phyloP scores from a whole-genome alignment of 148 eudicot species.

The Tetragonia tetragonoides region DNA sequence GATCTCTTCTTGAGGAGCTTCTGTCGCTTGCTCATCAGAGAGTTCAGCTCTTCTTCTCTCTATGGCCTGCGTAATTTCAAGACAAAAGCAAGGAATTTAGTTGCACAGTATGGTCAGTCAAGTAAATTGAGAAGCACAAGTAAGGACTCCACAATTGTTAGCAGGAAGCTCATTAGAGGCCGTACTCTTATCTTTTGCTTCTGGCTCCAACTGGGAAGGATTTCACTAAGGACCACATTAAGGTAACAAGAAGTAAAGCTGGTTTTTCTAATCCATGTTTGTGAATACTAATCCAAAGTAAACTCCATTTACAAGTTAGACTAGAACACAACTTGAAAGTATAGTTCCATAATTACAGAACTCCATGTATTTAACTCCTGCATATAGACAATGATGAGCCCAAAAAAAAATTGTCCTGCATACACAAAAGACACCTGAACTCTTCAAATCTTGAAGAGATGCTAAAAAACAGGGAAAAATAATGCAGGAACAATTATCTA shows the following conservation, averaged over 20 bases:
- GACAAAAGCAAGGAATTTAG: neutral
- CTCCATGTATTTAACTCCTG: neutral
- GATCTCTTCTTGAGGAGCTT: constrained; percentile 16
- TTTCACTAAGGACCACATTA: too few species aligned
- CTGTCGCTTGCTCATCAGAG: constrained; percentile 16
- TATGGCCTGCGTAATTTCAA: constrained; percentile 43
- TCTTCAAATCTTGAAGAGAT: neutral
- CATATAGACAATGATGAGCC: too few species aligned
- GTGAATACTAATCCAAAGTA: neutral
- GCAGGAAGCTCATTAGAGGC: too few species aligned
- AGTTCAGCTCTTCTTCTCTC: constrained; percentile 62
- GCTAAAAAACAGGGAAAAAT: too few species aligned
- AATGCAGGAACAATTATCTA: neutral
- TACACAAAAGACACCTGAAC: too few species aligned
- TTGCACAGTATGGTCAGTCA: neutral
- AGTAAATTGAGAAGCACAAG: neutral
- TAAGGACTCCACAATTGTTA: neutral
- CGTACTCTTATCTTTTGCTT: too few species aligned
- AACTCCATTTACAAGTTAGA: neutral
- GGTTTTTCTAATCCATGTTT: too few species aligned
- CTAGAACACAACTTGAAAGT: neutral
- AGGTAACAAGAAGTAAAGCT: too few species aligned
- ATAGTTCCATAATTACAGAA: neutral
- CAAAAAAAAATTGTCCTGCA: too few species aligned
- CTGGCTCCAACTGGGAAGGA: too few species aligned